Percentiles rank a stretch among this genome's conserved stretches.
phyloP scores from a whole-genome alignment of 805 yeast genomes.

The Metschnikowia aberdeeniae region DNA sequence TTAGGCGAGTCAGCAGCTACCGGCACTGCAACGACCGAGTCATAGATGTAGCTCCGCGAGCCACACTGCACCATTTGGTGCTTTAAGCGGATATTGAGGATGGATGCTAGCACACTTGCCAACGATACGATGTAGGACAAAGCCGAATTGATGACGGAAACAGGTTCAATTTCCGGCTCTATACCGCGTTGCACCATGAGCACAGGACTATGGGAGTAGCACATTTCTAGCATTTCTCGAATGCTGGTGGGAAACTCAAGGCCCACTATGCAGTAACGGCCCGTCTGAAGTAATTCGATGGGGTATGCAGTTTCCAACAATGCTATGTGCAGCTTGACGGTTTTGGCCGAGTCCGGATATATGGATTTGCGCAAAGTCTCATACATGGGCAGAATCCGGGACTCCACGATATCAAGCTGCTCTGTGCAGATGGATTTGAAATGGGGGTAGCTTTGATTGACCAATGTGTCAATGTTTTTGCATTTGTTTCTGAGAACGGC shows the following conservation, averaged over 20 bases:
- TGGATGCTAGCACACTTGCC: slow-evolving; percentile 21
- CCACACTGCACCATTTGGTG: slow-evolving; percentile 26
- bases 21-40: slow-evolving; percentile 7
- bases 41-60: slow-evolving; percentile 21
- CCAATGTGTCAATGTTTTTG: slow-evolving; percentile 15
- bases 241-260: slow-evolving; percentile 34
- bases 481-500: slow-evolving; percentile 21
- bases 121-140: slow-evolving; percentile 29
- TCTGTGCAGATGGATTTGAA: slow-evolving; percentile 16
- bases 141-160: slow-evolving; percentile 28
- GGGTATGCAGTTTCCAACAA: slow-evolving; percentile 23
- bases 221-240: slow-evolving; percentile 25
- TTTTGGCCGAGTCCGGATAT: slow-evolving; percentile 21
- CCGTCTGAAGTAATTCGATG: slow-evolving; percentile 22
- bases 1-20: not conserved
- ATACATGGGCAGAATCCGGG: slow-evolving; percentile 27
- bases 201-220: slow-evolving; percentile 18
- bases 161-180: slow-evolving; percentile 4
- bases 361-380: slow-evolving; percentile 21
- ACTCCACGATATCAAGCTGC: slow-evolving; percentile 23
- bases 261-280: slow-evolving; percentile 29
- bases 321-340: slow-evolving; percentile 13
- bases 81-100: slow-evolving; percentile 25
- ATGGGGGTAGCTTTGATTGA: slow-evolving; percentile 17
- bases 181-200: slow-evolving; percentile 8